phyloP scores from a whole-genome alignment of 2,329 filamentous ascomycete species.

The Trichoderma breve region DNA sequence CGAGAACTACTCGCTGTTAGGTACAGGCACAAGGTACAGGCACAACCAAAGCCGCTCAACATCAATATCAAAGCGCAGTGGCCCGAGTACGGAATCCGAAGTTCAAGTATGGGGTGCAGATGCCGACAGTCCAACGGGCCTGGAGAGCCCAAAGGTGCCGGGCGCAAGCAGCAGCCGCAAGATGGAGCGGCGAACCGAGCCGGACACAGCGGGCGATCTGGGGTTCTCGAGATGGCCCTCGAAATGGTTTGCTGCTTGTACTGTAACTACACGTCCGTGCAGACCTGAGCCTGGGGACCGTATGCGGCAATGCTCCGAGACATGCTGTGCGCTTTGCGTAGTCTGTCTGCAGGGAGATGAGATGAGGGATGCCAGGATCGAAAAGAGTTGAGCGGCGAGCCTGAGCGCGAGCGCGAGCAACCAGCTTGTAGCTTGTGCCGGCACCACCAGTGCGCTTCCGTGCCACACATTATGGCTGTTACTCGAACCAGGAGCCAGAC shows the following conservation, averaged over 20 bases:
- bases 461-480: neutral
- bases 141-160: neutral
- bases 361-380: neutral
- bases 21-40: neutral
- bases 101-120: slow-evolving; percentile 5
- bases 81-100: neutral
- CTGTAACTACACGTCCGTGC: neutral
- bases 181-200: slow-evolving; percentile 15
- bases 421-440: neutral
- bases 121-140: neutral
- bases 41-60: neutral
- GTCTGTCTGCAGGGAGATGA: neutral
- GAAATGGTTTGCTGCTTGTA: neutral
- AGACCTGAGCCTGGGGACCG: neutral
- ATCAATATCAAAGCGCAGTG: neutral
- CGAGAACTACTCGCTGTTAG: neutral
- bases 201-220: slow-evolving; percentile 12
- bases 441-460: neutral
- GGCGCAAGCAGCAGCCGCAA: slow-evolving; percentile 7
- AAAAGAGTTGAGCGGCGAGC: neutral
- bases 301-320: slow-evolving; percentile 15
- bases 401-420: slow-evolving; percentile 1
- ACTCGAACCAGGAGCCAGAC: slow-evolving; percentile 9
- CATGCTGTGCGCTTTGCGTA: neutral
- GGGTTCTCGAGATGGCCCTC: neutral